phyloP scores from a whole-genome alignment of 805 yeast genomes.

The Starmera dryadoides region DNA sequence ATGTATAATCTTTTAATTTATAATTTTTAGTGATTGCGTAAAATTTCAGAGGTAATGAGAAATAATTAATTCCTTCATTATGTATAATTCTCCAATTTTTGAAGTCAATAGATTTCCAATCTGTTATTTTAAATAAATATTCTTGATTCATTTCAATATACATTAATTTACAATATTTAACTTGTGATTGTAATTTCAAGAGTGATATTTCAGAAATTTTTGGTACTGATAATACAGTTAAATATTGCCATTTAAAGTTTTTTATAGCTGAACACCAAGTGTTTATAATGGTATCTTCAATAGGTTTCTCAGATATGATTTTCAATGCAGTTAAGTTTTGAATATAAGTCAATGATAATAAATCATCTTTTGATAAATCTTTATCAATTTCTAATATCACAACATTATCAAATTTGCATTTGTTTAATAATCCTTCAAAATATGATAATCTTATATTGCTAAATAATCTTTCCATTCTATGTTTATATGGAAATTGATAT shows the following conservation, averaged over 20 bases:
- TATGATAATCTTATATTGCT: slow-evolving; percentile 15
- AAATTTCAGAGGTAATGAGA: slow-evolving; percentile 16
- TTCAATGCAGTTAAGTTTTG: slow-evolving; percentile 12
- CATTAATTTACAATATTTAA: slow-evolving; percentile 7
- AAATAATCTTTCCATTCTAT: slow-evolving; percentile 28
- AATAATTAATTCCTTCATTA: slow-evolving; percentile 4
- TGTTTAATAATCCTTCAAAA: slow-evolving; percentile 7
- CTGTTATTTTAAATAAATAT: slow-evolving; percentile 7
- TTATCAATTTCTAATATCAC: slow-evolving; percentile 13
- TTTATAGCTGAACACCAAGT: slow-evolving; percentile 17
- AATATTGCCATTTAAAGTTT: slow-evolving; percentile 14
- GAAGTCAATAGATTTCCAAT: slow-evolving; percentile 13
- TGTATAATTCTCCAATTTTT: slow-evolving; percentile 9
- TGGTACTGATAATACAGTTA: slow-evolving; percentile 15
- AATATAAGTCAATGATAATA: slow-evolving; percentile 12
- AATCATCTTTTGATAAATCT: slow-evolving; percentile 7
- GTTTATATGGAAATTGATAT: slow-evolving; percentile 9
- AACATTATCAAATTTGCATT: slow-evolving; percentile 10
- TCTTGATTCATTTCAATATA: slow-evolving; percentile 12
- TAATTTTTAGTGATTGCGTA: slow-evolving; percentile 6
- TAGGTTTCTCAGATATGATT: slow-evolving; percentile 4
- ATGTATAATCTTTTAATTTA: slow-evolving; percentile 3
- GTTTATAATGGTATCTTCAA: slow-evolving; percentile 14
- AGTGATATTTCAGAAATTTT: slow-evolving; percentile 10
- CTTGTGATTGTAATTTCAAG: slow-evolving; percentile 11